Evolutionary conservation across 2,329 filamentous ascomycete genomes (phyloP).

Genomic region (Parascedosporium putredinis): DNA sequence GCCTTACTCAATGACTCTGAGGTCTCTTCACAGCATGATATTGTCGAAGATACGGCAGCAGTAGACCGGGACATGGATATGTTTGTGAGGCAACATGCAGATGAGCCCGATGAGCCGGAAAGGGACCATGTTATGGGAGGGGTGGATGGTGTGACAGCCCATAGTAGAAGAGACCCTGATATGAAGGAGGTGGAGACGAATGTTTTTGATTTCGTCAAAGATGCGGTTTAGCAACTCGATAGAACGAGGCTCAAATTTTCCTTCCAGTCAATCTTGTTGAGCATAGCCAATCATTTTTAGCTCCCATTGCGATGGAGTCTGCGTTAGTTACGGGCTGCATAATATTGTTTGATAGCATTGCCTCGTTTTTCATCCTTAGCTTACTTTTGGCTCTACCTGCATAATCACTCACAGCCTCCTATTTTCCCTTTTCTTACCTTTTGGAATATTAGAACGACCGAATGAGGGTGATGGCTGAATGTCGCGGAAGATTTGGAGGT

Average conservation of each 20-base stretch:
- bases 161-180: neutral
- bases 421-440: no score
- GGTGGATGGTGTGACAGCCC: neutral
- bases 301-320: neutral
- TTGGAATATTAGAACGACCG: no score
- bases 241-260: neutral
- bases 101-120: conserved; percentile 27
- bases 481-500: no score
- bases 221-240: neutral
- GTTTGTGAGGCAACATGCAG: conserved; percentile 36
- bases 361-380: neutral
- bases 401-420: no score
- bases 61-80: conserved; percentile 41
- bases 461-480: no score
- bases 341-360: no score
- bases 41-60: conserved; percentile 21
- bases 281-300: neutral
- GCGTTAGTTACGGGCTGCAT: neutral
- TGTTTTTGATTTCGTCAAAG: conserved; percentile 7
- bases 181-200: neutral
- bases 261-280: neutral
- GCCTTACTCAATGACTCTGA: conserved; percentile 38
- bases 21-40: conserved; percentile 12
- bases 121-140: neutral
- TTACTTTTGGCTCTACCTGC: no score